These are phyloP conservation scores for Trypethelium eluteriae DNA, from an alignment of 495 filamentous ascomycete species.

Conservation along the genomic window DNA sequence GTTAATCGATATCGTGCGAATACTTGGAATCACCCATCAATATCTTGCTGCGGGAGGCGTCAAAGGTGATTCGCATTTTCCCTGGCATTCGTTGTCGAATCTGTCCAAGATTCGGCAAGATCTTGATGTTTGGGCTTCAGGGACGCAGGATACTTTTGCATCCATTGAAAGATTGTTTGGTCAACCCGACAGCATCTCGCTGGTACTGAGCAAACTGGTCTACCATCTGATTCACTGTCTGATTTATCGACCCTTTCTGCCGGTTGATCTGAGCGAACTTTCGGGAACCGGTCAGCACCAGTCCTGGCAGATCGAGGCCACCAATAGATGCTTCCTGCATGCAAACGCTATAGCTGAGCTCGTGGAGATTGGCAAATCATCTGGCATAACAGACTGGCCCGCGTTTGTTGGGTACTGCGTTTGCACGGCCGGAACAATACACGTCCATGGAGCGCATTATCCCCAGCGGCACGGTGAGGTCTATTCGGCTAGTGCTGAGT, in stretches of 20 bases:
- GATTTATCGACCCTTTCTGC: conserved; percentile 76
- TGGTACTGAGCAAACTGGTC: conserved; percentile 73
- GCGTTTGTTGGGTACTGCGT: conserved; percentile 77
- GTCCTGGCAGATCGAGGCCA: conserved; percentile 84
- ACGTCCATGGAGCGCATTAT: conserved; percentile 78
- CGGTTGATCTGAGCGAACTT: conserved; percentile 71
- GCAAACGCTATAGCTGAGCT: conserved; percentile 80
- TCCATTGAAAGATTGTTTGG: conserved; percentile 66
- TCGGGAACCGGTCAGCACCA: conserved; percentile 74
- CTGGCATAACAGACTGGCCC: conserved; percentile 67
- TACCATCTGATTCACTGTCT: conserved; percentile 80
- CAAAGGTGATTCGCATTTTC: conserved; percentile 81
- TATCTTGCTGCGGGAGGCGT: conserved; percentile 79
- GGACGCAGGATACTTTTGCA: conserved; percentile 69
- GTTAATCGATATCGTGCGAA: conserved; percentile 73
- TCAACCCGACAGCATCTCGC: conserved; percentile 64
- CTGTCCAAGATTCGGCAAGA: conserved; percentile 80
- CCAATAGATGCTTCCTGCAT: conserved; percentile 77
- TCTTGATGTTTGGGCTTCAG: conserved; percentile 74
- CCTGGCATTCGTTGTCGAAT: conserved; percentile 78
- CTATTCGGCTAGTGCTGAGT: conserved; percentile 58
- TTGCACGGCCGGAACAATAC: conserved; percentile 73
- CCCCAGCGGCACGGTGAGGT: conserved; percentile 57
- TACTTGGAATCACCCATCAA: conserved; percentile 72
- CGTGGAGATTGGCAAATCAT: conserved; percentile 62